A percentile compares a stretch with the other conserved stretches of the same genome.
These are phyloP conservation scores for Athelia sp. DNA, from an alignment of 1,284 basidiomycete species.

Conservation along the genomic window DNA sequence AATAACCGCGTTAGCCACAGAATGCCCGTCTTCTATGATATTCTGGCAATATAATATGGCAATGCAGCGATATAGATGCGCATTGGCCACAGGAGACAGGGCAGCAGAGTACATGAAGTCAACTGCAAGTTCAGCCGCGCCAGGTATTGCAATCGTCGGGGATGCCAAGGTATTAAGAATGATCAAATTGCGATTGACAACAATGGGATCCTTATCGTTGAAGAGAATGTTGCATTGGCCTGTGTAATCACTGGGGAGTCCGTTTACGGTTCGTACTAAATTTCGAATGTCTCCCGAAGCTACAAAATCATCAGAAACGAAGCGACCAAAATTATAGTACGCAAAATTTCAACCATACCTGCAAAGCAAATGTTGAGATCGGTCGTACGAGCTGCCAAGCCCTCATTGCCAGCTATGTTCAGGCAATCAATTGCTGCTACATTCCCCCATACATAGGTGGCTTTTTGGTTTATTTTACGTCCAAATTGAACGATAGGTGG, in stretches of 20 bases:
- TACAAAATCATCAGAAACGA: not conserved
- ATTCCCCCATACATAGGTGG: not conserved
- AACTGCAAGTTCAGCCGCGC: conserved; percentile 19
- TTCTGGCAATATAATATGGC: conserved; percentile 7
- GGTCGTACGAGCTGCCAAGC: not conserved
- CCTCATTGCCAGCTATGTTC: conserved; percentile 8
- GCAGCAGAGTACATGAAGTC: conserved; percentile 22
- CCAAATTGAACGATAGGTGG: not conserved
- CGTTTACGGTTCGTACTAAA: conserved; percentile 20
- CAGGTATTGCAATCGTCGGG: conserved; percentile 13
- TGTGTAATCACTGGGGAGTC: conserved; percentile 16
- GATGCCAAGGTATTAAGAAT: conserved; percentile 18
- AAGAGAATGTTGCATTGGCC: conserved; percentile 19
- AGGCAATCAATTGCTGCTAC: conserved; percentile 11
- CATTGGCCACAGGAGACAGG: conserved; percentile 7
- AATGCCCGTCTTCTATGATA: not conserved
- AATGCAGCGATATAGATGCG: conserved; percentile 12
- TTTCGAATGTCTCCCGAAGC: conserved; percentile 18
- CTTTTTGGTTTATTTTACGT: no score
- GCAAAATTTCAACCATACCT: conserved; percentile 1
- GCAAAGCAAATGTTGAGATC: conserved; percentile 12
- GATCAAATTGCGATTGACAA: conserved; percentile 17
- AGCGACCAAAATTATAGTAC: no score
- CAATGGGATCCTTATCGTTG: conserved; percentile 16
- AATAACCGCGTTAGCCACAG: conserved; percentile 21